phyloP scores from a whole-genome alignment of 805 yeast genomes.

The Saccharomycodes ludwigii region DNA sequence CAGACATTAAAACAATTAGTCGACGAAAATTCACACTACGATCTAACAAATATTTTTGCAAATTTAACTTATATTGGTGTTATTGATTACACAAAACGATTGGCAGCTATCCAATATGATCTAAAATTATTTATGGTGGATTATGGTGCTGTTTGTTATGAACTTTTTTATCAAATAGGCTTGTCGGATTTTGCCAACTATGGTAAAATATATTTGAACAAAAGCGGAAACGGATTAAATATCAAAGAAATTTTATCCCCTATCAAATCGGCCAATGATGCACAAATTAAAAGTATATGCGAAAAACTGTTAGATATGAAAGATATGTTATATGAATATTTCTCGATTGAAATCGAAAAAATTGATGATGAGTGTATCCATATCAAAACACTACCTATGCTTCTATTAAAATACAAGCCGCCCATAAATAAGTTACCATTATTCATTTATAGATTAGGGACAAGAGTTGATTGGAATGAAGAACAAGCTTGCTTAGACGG shows the following conservation, averaged over 20 bases:
- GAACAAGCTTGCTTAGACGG: constrained; percentile 62
- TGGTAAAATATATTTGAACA: constrained; percentile 40
- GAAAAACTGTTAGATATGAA: constrained; percentile 34
- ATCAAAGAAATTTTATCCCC: constrained; percentile 11
- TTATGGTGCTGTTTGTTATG: constrained; percentile 55
- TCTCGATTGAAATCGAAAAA: constrained; percentile 34
- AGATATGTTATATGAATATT: constrained; percentile 77
- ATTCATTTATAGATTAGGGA: constrained; percentile 51
- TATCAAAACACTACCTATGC: constrained; percentile 50
- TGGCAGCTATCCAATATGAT: constrained; percentile 78
- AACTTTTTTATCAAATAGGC: constrained; percentile 72
- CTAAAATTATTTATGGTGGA: constrained; percentile 69
- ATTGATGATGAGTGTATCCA: constrained; percentile 23
- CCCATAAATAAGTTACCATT: constrained; percentile 48
- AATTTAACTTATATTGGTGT: constrained; percentile 70
- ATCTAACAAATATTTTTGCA: constrained; percentile 54
- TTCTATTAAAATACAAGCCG: constrained; percentile 55
- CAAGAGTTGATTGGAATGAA: constrained; percentile 47
- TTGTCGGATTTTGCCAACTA: constrained; percentile 70
- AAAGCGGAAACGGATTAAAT: constrained; percentile 7
- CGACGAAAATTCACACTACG: constrained; percentile 32
- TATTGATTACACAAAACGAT: constrained; percentile 55
- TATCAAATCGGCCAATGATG: constrained; percentile 11
- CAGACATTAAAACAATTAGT: constrained; percentile 40
- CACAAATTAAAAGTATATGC: constrained; percentile 17